Evolutionary conservation across 2,329 filamentous ascomycete genomes (phyloP), one percentile per base, ranked within the genome.

Genomic region (Epichloe glyceriae): DNA sequence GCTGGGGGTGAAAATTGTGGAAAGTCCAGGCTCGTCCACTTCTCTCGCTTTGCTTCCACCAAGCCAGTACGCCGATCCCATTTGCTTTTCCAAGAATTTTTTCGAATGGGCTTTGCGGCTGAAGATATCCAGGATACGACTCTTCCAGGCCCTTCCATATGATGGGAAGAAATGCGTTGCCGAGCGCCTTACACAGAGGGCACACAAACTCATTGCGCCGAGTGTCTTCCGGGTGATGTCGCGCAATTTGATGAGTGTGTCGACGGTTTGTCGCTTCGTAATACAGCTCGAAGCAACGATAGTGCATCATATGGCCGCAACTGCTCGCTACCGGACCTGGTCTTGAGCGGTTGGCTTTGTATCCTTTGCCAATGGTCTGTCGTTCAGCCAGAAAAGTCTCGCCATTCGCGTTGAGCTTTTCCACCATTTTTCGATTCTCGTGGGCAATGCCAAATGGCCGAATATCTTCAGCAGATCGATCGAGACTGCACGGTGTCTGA

Each of bases 231-330:
- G 93, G 93, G 59, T 97, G 93, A 59, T 95, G 88, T 14, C 93
- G 80, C 7, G 93, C 90, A 65, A 98, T 95, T 64, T 98, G 93
- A 60, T 93, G 88, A 19, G 79, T 80, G 63, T 98, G 94, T 39
- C 93, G 80, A 53, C 90, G 79, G 49, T 83, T 76, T 0, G 88
- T 95, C 4, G 91, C 88, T 44, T 86, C 80, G 56, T 88, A 85
- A 62, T 97, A 98, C 40, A 86, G 80, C 61, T 96, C 89, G 63
- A 98, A 98, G 68, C 93, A 98, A 58, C 80, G 82, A 64, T 87
- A 97, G 66, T 98, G 93, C 93, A 98, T 98, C 61, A 98, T 94
- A 65, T 98, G 93, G 3, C 93, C 93, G 66, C 93, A 98, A 10
- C 91, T 88, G 37, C 86, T 87, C 11, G 90, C 87, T 2, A 97